These are phyloP conservation scores for Vitis amurensis DNA, from an alignment of 164 flowering plant species.

Conservation along the genomic window DNA sequence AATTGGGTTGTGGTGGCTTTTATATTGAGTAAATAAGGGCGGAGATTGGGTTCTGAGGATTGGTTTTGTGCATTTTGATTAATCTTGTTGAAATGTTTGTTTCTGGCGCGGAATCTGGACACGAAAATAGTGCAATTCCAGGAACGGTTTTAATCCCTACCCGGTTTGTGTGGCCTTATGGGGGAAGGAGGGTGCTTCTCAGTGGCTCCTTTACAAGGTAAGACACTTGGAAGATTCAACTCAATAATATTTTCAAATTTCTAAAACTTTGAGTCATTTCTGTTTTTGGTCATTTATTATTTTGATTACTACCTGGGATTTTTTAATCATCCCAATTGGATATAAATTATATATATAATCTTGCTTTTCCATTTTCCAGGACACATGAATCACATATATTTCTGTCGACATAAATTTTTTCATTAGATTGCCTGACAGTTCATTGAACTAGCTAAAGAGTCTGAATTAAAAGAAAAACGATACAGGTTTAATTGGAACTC, in stretches of 20 bases:
- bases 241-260: not conserved
- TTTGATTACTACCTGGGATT: no score
- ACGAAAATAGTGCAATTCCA: slow-evolving; percentile 30
- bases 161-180: slow-evolving; percentile 63
- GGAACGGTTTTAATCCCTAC: slow-evolving; percentile 37
- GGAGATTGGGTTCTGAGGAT: not conserved
- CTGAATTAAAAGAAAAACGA: not conserved
- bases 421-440: not conserved
- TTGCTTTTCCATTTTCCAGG: no score
- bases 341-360: no score
- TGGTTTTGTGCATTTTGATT: not conserved
- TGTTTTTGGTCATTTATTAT: not conserved
- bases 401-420: not conserved
- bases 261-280: not conserved
- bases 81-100: slow-evolving; percentile 36
- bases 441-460: not conserved
- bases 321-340: no score
- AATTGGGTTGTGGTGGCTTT: slow-evolving; percentile 6
- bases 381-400: not conserved
- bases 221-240: slow-evolving; percentile 3
- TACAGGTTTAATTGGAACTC: not conserved
- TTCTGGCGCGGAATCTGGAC: slow-evolving; percentile 32
- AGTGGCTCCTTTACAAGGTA: slow-evolving; percentile 56
- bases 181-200: slow-evolving; percentile 52
- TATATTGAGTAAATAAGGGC: slow-evolving; percentile 6